Evolutionary conservation across 345 rosid genomes (phyloP), one percentile per base, ranked within the genome.

Genomic region (Triadica sebifera): DNA sequence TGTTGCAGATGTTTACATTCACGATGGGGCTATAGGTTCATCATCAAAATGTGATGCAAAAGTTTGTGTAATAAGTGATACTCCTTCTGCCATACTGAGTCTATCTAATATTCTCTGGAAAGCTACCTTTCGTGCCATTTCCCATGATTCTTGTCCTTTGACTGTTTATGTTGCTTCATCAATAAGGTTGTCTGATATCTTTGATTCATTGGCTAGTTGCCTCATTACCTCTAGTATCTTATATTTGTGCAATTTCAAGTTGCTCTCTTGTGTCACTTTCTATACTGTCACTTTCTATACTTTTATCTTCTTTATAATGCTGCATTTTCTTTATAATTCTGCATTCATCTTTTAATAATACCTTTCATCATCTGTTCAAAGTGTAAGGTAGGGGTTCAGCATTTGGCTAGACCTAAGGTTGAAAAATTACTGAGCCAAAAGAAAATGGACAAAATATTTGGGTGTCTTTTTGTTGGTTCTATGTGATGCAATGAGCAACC

Each of bases 111-210:
- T 79, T 63, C 77, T 79, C 45, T 83, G 81, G 81, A 38, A 77
- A 52, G 75, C 74, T 20, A 43, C 79, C 2, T 25, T 49, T 45
- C 85, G 85, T 74, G 85, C 81, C 52, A 67, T 83, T 74, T 83
- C 83, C 65, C 85, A 83, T 74, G 85, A 83, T 74, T 77, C 81
- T 52, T 83, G 83, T 53, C 83, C 85, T 62, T 67, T 79, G 70
- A 83, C 81, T 3, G 66, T 83, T 71, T 83, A 83, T 29, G 77
- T 72, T 39, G 79, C 81, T 70, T 62, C 83, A 38, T 79, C 85
- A 66, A 55, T 77, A 49, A 83, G 85, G 85, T 83, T 15, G n/a
- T 65, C 24, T 63, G 51, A 60, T 66, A 20, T n/a, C 56, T 22
- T 7, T n/a, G 20, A 67, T 16, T 76, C 17, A 22, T 65, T 43